A percentile compares a stretch with the other conserved stretches of the same genome.
phyloP scores from a whole-genome alignment of 73 alveolate species.

The Paramecium biaurelia region DNA sequence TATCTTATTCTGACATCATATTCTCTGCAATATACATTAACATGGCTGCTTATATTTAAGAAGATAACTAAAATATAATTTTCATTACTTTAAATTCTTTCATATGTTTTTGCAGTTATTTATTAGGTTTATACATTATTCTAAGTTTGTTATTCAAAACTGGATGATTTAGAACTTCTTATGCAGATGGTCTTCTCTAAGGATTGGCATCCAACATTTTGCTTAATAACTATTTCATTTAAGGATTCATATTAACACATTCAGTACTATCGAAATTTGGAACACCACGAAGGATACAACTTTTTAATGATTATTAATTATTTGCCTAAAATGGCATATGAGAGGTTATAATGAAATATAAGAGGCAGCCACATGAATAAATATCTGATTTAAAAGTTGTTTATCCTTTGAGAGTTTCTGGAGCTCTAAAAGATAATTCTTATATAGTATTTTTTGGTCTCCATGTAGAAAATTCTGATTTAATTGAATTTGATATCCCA shows the following conservation, averaged over 20 bases:
- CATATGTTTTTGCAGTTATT: background rate
- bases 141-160: background rate
- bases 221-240: background rate
- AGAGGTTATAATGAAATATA: background rate
- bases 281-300: background rate
- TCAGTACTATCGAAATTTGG: background rate
- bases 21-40: background rate
- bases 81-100: background rate
- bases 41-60: conserved; percentile 1
- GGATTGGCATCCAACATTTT: conserved; percentile 22
- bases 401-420: background rate
- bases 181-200: background rate
- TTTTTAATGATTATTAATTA: background rate
- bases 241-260: background rate
- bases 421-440: background rate
- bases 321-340: conserved; percentile 37
- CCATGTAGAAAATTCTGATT: background rate
- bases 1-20: conserved; percentile 29
- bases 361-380: background rate
- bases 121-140: background rate
- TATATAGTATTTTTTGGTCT: background rate
- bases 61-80: background rate
- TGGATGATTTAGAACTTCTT: background rate
- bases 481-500: background rate
- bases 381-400: background rate